A percentile compares a stretch with the other conserved stretches of the same genome.
Evolutionary conservation across 2,329 filamentous ascomycete genomes (phyloP).

Genomic region (Berkeleyomyces basicola): DNA sequence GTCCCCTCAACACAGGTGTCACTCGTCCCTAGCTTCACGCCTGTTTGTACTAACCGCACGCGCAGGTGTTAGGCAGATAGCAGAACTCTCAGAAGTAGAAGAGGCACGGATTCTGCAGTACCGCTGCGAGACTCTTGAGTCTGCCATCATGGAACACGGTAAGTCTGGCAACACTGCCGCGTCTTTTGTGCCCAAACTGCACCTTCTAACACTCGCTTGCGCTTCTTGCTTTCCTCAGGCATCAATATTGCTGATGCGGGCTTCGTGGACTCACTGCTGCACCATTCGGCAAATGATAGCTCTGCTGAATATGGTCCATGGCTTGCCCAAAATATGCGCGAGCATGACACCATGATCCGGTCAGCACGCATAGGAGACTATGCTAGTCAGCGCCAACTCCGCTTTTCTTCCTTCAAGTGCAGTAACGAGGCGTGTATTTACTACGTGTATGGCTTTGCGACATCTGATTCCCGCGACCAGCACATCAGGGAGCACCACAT

Average conservation of each 20-base stretch:
- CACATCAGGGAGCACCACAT: conserved; percentile 32
- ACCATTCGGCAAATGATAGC: conserved; percentile 22
- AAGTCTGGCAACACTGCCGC: conserved; percentile 15
- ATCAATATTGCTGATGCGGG: conserved; percentile 27
- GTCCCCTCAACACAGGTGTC: conserved; percentile 16
- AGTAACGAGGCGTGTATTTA: conserved; percentile 37
- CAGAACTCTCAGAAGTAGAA: conserved; percentile 36
- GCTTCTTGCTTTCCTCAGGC: conserved; percentile 20
- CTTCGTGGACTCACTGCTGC: conserved; percentile 24
- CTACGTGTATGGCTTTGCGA: conserved; percentile 41
- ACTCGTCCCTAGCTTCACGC: conserved; percentile 14
- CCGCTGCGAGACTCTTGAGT: conserved; percentile 41
- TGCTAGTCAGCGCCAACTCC: conserved; percentile 13
- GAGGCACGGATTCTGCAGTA: conserved; percentile 41
- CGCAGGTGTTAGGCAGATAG: conserved; percentile 18
- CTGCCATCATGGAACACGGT: conserved; percentile 33
- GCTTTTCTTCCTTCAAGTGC: conserved; percentile 32
- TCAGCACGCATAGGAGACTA: conserved; percentile 11
- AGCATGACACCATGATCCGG: conserved; percentile 5
- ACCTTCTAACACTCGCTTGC: not conserved
- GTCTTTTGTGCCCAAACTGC: not conserved
- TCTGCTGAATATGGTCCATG: conserved; percentile 3
- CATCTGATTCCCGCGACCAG: conserved; percentile 32
- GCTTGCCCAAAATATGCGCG: conserved; percentile 6
- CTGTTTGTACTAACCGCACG: not conserved